These are phyloP conservation scores for Penicillium italicum DNA, from an alignment of 2,329 filamentous ascomycete species.

Conservation along the genomic window DNA sequence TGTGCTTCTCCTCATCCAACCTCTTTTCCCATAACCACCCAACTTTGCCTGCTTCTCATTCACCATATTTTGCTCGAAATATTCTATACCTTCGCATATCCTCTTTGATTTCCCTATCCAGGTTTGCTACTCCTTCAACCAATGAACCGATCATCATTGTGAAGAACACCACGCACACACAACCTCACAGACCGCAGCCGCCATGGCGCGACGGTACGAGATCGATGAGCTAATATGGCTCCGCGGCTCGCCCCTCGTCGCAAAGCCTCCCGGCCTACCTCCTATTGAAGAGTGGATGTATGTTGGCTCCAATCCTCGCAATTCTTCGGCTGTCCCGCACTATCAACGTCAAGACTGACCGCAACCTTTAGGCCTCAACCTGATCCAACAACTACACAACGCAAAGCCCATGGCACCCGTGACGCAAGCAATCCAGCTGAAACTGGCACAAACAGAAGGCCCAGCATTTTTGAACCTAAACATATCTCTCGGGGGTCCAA, in stretches of 20 bases:
- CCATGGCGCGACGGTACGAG: conserved; percentile 62
- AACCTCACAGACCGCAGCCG: conserved; percentile 24
- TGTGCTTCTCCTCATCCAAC: conserved; percentile 23
- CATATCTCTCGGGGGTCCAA: conserved; percentile 49
- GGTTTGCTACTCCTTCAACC: conserved; percentile 15
- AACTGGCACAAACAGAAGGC: conserved; percentile 33
- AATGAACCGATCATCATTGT: conserved; percentile 31
- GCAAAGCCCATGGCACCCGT: conserved; percentile 36
- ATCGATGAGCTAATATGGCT: conserved; percentile 72
- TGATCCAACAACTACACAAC: conserved; percentile 39
- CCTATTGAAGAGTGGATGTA: conserved; percentile 95
- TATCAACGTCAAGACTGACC: conserved; percentile 20
- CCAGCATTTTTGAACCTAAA: conserved; percentile 43
- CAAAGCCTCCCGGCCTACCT: conserved; percentile 73
- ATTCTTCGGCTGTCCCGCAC: conserved; percentile 9
- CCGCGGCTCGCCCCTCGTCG: conserved; percentile 76
- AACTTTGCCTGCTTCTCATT: neutral
- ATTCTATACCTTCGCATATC: neutral
- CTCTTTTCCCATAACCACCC: conserved; percentile 10
- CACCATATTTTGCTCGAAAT: neutral
- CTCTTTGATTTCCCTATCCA: neutral
- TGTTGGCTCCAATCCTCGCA: conserved; percentile 27
- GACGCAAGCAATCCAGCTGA: conserved; percentile 37
- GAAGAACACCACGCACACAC: conserved; percentile 25
- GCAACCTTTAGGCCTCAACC: conserved; percentile 37